These are phyloP conservation scores for Alternaria sp. DNA, from an alignment of 2,329 filamentous ascomycete genomes.

Conservation along the genomic window DNA sequence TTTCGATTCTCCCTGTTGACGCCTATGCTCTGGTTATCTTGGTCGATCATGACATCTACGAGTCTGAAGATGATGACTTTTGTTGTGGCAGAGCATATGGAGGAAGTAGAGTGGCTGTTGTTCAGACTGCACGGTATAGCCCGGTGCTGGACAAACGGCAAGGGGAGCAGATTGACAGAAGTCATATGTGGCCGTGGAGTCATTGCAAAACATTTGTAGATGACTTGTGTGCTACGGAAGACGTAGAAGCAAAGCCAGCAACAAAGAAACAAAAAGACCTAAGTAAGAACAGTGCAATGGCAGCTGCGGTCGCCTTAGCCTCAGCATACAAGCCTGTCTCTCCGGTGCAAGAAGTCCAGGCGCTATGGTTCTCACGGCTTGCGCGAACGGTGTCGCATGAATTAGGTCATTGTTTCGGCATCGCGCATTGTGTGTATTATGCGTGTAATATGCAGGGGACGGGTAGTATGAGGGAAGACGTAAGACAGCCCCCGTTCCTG, in stretches of 20 bases:
- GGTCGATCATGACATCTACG: slow-evolving; percentile 70
- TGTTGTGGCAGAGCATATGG: slow-evolving; percentile 74
- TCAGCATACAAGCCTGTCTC: slow-evolving; percentile 11
- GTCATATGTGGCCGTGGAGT: slow-evolving; percentile 71
- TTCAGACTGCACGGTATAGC: slow-evolving; percentile 70
- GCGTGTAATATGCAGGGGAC: slow-evolving; percentile 72
- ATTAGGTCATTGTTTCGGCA: slow-evolving; percentile 71
- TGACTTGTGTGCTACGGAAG: slow-evolving; percentile 45
- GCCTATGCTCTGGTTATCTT: slow-evolving; percentile 68
- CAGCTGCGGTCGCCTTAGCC: slow-evolving; percentile 25
- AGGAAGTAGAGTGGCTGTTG: slow-evolving; percentile 67
- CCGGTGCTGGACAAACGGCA: slow-evolving; percentile 58
- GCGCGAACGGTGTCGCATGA: slow-evolving; percentile 68
- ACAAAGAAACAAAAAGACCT: slow-evolving; percentile 19
- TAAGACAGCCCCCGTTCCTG: slow-evolving; percentile 69
- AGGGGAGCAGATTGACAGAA: slow-evolving; percentile 55
- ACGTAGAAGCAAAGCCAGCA: slow-evolving; percentile 21
- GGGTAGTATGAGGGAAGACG: slow-evolving; percentile 65
- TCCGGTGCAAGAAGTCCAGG: slow-evolving; percentile 39
- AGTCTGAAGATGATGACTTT: slow-evolving; percentile 72
- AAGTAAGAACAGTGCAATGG: slow-evolving; percentile 24
- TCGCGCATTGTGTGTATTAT: slow-evolving; percentile 73
- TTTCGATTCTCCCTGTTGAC: slow-evolving; percentile 63
- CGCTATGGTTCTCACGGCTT: slow-evolving; percentile 67
- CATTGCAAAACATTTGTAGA: slow-evolving; percentile 67